Base-by-base conservation (phyloP, 73 alveolate species). In the Urostyla sp. region DNA sequence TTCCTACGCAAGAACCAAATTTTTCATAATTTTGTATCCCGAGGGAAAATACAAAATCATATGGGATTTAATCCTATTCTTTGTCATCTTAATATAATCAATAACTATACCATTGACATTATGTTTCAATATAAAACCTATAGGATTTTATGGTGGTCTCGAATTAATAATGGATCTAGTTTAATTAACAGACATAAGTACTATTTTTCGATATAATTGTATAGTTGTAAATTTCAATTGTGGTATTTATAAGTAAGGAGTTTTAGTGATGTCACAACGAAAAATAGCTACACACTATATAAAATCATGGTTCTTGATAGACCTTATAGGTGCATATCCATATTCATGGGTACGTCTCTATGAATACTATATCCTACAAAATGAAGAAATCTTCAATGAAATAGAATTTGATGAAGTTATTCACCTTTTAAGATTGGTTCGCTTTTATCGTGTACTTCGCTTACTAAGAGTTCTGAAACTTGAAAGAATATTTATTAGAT, bases 401-500 rank as follows among this genome's bases (percentile, higher is more conserved):
- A 54, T 93, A 7, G n/a, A n/a, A n/a, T n/a, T n/a, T n/a, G 91
- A 92, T 20, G 60, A 91, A 81, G 69, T 92, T 5, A 59, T 92
- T 20, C 84, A 93, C 57, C 66, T 90, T 15, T 74, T 89, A 8
- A 88, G 82, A 80, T 66, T 92, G 27, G 32, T 92, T 36, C 50
- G 95, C 46, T 92, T 92, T 37, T 30, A 89, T n/a, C 61, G 95
- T 26, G 55, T 84, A 18, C 72, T 84, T 0, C 26, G 92, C 50
- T 67, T 93, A 0, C 45, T 93, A 34, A 67, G 93, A 78, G 89
- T 92, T 0, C 81, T 87, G 36, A 91, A 89, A 54, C 90, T 91
- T 21, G 49, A 85, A 40, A 73, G 82, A 34, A 75, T 91, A 0
- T 52, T 91, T 38, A 69, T 81, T 31, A 91, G 88, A 69, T 21